Conservation (phyloP, 345 rosid species). For the Anacardium occidentale region DNA sequence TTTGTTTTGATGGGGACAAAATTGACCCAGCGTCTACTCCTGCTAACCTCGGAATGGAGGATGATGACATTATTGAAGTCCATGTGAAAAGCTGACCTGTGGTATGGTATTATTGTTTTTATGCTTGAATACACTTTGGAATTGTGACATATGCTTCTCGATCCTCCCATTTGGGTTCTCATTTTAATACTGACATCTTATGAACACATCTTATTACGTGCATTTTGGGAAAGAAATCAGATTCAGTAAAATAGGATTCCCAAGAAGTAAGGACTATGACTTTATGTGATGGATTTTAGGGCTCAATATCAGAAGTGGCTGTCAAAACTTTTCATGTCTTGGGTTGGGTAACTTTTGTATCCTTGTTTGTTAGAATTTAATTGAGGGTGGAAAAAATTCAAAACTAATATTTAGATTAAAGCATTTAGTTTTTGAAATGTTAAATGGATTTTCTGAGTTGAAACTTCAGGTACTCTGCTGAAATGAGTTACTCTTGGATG, state of each 20-base stretch:
- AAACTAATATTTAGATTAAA: background rate
- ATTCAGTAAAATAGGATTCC: background rate
- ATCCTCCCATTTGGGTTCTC: background rate
- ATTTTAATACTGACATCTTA: background rate
- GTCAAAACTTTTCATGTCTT: background rate
- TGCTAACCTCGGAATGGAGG: slow-evolving; percentile 77
- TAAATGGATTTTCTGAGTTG: background rate
- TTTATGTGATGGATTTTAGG: background rate
- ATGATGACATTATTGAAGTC: slow-evolving; percentile 87
- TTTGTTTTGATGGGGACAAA: slow-evolving; percentile 82
- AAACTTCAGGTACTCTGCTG: background rate
- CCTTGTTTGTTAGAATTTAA: background rate
- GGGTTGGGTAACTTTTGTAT: background rate
- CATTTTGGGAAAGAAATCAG: background rate
- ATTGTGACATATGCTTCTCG: background rate
- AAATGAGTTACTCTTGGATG: background rate
- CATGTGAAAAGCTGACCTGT: slow-evolving; percentile 48
- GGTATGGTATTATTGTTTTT: slow-evolving; percentile 13
- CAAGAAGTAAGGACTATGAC: background rate
- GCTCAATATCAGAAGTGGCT: background rate
- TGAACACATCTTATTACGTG: background rate
- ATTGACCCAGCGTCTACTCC: slow-evolving; percentile 67
- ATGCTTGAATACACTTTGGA: background rate
- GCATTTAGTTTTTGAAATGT: background rate
- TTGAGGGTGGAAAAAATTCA: background rate